Evolutionary conservation across 176 grass and related monocot species (phyloP), one percentile per base, ranked within the genome.

Genomic region (Olyra latifolia): DNA sequence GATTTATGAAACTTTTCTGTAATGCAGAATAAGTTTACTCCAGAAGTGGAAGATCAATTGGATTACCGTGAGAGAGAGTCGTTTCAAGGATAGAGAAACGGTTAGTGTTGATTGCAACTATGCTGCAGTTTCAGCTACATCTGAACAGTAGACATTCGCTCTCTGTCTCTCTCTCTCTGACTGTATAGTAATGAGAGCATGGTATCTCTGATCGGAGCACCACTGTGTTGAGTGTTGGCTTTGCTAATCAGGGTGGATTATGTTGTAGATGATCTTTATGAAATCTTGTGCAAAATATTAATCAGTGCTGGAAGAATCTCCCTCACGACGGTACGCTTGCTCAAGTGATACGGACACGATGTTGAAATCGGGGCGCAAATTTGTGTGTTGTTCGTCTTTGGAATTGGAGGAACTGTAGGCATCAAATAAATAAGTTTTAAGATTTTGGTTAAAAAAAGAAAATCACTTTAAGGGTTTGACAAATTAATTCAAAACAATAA

Each of bases 41-140:
- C 83, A 80, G 15, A 75, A 35, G 38, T 91, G 90, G 94, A 88
- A 89, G 87, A 30, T 91, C 63, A 76, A 73, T 17, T 89, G 54
- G 83, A 35, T 86, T 56, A 46, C 72, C 4, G 70, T 90, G 35
- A 97, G 72, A 80, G 83, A 89, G 7, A 68, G 29, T 1, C 76
- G 76, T 15, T 91, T 39, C 27, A 85, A 80, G 10, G 24, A 78
- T 44, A 65, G 72, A 15, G 82, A 16, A 1, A 83, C 66, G 10
- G 82, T 62, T 32, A 89, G 58, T 10, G 39, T 82, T 2, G 28
- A 82, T 45, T 85, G 71, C 24, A 69, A 77, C 62, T 97, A 97
- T 13, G 44, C 83, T n/a, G 61, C 56, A 47, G 88, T 97, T 87
- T 84, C 88, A 8, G 58, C 35, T 47, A 72, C 80, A 49, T 52